A percentile compares a stretch with the other conserved stretches of the same genome.
These are phyloP conservation scores for Penicillium simplicissimum DNA, from an alignment of 495 filamentous ascomycete species.

Conservation along the genomic window DNA sequence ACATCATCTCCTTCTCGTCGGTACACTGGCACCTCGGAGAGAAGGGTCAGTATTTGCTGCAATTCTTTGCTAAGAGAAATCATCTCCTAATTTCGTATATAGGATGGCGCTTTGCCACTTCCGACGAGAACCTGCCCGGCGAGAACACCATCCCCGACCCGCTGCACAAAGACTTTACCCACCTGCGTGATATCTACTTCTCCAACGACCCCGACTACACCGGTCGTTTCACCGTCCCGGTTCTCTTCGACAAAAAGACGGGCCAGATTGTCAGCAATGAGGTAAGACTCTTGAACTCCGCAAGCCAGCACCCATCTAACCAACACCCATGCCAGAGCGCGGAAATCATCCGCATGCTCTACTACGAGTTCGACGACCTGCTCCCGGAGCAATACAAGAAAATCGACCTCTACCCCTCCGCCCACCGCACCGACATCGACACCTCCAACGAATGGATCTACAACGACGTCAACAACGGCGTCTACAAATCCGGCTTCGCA, in stretches of 20 bases:
- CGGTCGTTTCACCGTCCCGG: constrained; percentile 63
- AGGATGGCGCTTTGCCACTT: constrained; percentile 81
- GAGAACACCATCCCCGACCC: constrained; percentile 56
- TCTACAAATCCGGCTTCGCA: constrained; percentile 76
- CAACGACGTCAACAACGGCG: constrained; percentile 82
- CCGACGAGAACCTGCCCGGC: constrained; percentile 61
- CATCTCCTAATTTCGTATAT: neutral
- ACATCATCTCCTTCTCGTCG: constrained; percentile 63
- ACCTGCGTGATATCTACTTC: constrained; percentile 62
- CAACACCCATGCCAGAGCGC: constrained; percentile 34
- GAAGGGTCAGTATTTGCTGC: constrained; percentile 45
- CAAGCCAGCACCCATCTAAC: constrained; percentile 5
- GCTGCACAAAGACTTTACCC: constrained; percentile 53
- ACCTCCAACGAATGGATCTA: constrained; percentile 80
- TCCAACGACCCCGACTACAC: constrained; percentile 59
- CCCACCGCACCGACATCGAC: constrained; percentile 66
- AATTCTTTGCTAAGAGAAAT: neutral
- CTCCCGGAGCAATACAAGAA: constrained; percentile 57
- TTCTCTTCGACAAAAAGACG: constrained; percentile 64
- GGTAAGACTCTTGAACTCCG: constrained; percentile 25
- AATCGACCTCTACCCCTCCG: constrained; percentile 62
- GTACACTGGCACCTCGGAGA: constrained; percentile 69
- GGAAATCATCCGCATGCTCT: constrained; percentile 70
- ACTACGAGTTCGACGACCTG: constrained; percentile 72
- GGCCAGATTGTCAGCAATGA: constrained; percentile 59